Percentiles rank a stretch among this genome's conserved stretches.
phyloP scores from a whole-genome alignment of 2,329 filamentous ascomycete species.

The Ramichloridium luteum region DNA sequence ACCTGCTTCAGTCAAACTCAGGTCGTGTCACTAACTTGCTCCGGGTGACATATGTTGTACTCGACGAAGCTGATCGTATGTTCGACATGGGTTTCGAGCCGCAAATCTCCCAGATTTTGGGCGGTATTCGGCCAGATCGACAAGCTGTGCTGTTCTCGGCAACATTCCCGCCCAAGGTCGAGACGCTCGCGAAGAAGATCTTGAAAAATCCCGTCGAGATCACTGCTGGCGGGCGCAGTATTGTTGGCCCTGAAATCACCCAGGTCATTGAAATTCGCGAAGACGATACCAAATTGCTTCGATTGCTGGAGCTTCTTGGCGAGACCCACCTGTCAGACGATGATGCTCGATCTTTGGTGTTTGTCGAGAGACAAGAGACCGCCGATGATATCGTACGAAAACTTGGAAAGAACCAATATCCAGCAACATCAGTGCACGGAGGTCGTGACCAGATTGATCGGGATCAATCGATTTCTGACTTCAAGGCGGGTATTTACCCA shows the following conservation, averaged over 20 bases:
- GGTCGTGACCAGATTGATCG: constrained; percentile 89
- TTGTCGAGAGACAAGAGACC: constrained; percentile 27
- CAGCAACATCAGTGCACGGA: constrained; percentile 86
- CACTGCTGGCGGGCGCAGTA: constrained; percentile 72
- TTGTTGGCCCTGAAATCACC: constrained; percentile 61
- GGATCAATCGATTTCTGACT: constrained; percentile 83
- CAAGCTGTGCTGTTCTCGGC: constrained; percentile 95
- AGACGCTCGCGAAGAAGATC: constrained; percentile 78
- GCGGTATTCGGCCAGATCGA: constrained; percentile 78
- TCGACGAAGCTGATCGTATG: constrained; percentile 97
- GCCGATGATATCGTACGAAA: constrained; percentile 47
- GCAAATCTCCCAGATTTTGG: constrained; percentile 92
- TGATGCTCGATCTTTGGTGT: constrained; percentile 73
- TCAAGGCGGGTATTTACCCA: constrained; percentile 81
- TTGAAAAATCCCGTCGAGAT: constrained; percentile 80
- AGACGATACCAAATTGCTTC: constrained; percentile 71
- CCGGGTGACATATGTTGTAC: constrained; percentile 82
- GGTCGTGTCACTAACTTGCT: constrained; percentile 87
- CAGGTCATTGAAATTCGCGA: constrained; percentile 82
- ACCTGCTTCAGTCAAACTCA: constrained; percentile 82
- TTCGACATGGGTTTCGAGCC: constrained; percentile 99
- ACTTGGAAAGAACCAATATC: constrained; percentile 71
- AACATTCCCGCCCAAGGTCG: constrained; percentile 89
- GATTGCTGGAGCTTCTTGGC: constrained; percentile 74
- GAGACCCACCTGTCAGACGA: constrained; percentile 78